phyloP scores from a whole-genome alignment of 257 asterid species.

The Solanum virginianum region DNA sequence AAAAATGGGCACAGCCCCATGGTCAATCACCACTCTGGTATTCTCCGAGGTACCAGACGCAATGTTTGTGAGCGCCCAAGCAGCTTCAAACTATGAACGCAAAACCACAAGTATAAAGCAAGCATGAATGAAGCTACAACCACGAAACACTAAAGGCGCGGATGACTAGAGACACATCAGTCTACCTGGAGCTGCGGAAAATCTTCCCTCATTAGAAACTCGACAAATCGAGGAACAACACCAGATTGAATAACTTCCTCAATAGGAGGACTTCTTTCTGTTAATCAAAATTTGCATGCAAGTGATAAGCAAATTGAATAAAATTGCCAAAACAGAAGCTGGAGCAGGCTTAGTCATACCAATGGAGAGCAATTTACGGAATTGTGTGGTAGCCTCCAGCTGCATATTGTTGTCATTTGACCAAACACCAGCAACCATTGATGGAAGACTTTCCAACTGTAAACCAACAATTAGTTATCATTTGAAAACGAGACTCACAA shows the following conservation, averaged over 20 bases:
- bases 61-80: conserved; percentile 97
- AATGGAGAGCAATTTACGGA: conserved; percentile 79
- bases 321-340: neutral
- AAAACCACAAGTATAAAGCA: neutral
- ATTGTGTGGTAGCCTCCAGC: conserved; percentile 72
- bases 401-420: conserved; percentile 53
- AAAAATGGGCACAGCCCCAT: conserved; percentile 80
- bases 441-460: conserved; percentile 86
- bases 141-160: neutral
- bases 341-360: conserved; percentile 23
- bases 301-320: neutral
- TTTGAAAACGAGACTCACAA: neutral
- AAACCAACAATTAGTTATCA: conserved; percentile 1
- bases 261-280: conserved; percentile 89
- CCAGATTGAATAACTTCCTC: conserved; percentile 94
- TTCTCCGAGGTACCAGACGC: conserved; percentile 95
- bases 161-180: neutral
- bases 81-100: conserved; percentile 67
- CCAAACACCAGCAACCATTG: conserved; percentile 62
- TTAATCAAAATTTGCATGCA: neutral
- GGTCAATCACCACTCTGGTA: conserved; percentile 82
- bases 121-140: neutral
- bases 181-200: conserved; percentile 79
- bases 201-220: conserved; percentile 72
- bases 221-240: conserved; percentile 88